phyloP scores from a whole-genome alignment of 768 basidiomycete species.

The Termitomyces sp. region DNA sequence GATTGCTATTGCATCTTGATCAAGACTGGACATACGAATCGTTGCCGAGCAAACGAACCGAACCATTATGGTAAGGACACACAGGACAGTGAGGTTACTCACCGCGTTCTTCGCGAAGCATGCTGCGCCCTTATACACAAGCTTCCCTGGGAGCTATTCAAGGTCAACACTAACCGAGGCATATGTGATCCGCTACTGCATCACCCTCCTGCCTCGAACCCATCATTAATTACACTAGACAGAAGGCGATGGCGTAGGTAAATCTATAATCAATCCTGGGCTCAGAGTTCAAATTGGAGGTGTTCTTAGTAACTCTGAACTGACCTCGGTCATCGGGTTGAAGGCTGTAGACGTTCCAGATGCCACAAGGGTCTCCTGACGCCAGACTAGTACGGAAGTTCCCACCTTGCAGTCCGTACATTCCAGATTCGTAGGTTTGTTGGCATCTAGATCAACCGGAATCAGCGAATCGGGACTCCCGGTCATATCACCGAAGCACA shows the following conservation, averaged over 20 bases:
- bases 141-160: not conserved
- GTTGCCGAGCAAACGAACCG: not conserved
- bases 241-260: not conserved
- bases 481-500: conserved; percentile 10
- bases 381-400: not conserved
- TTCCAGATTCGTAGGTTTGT: not conserved
- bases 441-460: not conserved
- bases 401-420: not conserved
- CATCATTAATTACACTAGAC: conserved; percentile 3
- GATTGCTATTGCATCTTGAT: not conserved
- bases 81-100: not conserved
- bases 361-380: conserved; percentile 7
- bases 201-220: conserved; percentile 4
- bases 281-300: not conserved
- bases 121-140: not conserved
- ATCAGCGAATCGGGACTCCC: conserved; percentile 2
- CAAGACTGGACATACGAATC: not conserved
- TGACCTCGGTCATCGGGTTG: conserved; percentile 3
- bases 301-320: not conserved
- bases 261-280: not conserved
- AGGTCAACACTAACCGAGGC: not conserved
- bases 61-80: not conserved
- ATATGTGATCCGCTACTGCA: conserved; percentile 7
- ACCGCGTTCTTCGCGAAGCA: not conserved
- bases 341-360: conserved; percentile 2